Conservation (phyloP, 208 protist species). For the Crithidia fasciculata region DNA sequence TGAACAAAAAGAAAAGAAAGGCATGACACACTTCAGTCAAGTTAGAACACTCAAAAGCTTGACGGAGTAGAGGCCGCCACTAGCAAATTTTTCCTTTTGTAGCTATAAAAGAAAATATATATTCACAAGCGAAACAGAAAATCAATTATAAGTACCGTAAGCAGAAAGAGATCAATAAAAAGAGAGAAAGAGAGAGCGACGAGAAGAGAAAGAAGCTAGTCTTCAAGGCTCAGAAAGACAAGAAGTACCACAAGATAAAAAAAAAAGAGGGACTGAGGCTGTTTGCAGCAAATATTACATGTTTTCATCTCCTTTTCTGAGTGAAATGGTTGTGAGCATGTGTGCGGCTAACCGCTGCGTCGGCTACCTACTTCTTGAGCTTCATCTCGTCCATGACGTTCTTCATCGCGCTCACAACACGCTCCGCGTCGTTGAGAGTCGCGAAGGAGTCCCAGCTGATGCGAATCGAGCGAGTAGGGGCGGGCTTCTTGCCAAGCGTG, state of each 20-base stretch:
- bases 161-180: no score
- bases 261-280: not conserved
- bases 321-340: not conserved
- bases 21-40: no score
- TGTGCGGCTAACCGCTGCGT: not conserved
- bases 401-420: constrained; percentile 54
- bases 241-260: not conserved
- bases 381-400: constrained; percentile 49
- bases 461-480: constrained; percentile 62
- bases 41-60: no score
- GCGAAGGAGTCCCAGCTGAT: constrained; percentile 80
- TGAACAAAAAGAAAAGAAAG: no score
- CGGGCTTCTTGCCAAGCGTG: constrained; percentile 67
- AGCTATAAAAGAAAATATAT: not conserved
- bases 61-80: no score
- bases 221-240: not conserved
- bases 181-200: no score
- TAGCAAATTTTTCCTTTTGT: not conserved
- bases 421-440: constrained; percentile 64
- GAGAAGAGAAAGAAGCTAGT: not conserved
- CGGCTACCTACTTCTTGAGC: constrained; percentile 17
- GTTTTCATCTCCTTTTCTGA: not conserved
- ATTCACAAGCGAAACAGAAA: not conserved
- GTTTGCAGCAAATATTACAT: not conserved
- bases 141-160: no score